phyloP scores from a whole-genome alignment of 2,329 filamentous ascomycete species.

The Periconia macrospinosa region DNA sequence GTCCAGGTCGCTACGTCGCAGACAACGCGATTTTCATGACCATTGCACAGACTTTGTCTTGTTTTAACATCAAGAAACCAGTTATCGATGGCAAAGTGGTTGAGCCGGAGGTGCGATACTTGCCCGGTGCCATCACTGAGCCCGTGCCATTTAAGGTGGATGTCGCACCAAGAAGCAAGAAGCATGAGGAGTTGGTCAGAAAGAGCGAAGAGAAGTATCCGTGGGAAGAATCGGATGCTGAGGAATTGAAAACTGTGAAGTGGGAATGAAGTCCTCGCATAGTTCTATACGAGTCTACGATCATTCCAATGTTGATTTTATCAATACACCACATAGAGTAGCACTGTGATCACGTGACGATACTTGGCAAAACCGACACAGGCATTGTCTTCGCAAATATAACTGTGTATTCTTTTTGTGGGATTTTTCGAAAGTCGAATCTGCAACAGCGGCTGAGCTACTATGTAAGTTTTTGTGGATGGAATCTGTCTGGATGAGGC shows the following conservation, averaged over 20 bases:
- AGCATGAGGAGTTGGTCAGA: constrained; percentile 37
- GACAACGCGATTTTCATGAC: constrained; percentile 46
- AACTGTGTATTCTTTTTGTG: too few species aligned
- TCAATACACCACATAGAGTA: too few species aligned
- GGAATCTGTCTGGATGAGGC: too few species aligned
- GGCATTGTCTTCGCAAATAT: too few species aligned
- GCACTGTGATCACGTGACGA: too few species aligned
- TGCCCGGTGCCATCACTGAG: constrained; percentile 43
- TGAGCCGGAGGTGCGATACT: constrained; percentile 38
- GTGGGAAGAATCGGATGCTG: constrained; percentile 45
- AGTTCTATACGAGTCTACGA: too few species aligned
- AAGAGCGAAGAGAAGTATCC: constrained; percentile 40
- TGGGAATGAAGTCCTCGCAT: constrained; percentile 1
- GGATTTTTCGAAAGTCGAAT: too few species aligned
- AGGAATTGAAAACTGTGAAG: constrained; percentile 17
- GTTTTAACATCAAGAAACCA: constrained; percentile 48
- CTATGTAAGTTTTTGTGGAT: too few species aligned
- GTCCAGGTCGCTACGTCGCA: constrained; percentile 47
- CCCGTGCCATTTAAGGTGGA: constrained; percentile 39
- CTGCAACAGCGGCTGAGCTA: too few species aligned
- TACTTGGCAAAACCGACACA: too few species aligned
- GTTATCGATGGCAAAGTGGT: constrained; percentile 43
- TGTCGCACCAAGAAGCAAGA: constrained; percentile 40
- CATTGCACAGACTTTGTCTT: constrained; percentile 50
- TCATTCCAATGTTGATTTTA: too few species aligned